Percentiles rank a stretch among this genome's conserved stretches.
These are phyloP conservation scores for Xanthoconium purpureum DNA, from an alignment of 768 basidiomycete genomes.

Conservation along the genomic window DNA sequence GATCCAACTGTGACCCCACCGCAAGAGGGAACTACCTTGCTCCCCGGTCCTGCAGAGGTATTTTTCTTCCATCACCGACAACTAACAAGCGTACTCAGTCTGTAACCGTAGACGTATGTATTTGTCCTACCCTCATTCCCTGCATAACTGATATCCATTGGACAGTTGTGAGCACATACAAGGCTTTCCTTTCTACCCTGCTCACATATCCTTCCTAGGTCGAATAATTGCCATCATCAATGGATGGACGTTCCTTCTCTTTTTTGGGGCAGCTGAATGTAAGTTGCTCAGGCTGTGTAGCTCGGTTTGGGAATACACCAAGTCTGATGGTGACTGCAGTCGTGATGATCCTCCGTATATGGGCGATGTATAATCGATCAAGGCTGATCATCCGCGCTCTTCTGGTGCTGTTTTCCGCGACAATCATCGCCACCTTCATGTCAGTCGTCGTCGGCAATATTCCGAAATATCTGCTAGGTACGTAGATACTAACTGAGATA, in stretches of 20 bases:
- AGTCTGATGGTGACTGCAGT: background rate
- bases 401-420: background rate
- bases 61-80: no score
- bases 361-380: background rate
- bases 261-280: conserved; percentile 5
- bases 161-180: no score
- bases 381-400: background rate
- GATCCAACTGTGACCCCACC: no score
- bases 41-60: no score
- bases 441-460: background rate
- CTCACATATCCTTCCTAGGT: no score
- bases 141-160: no score
- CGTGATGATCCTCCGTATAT: background rate
- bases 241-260: background rate
- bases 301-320: background rate
- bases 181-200: no score
- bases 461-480: background rate
- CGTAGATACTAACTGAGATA: background rate
- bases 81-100: no score
- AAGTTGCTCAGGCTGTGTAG: background rate
- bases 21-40: no score
- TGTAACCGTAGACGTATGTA: no score
- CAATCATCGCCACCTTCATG: background rate
- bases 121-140: no score
- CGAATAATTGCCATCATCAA: no score